A percentile compares a stretch with the other conserved stretches of the same genome.
These are phyloP conservation scores for Saccharomyces pastorianus DNA, from an alignment of 1,139 yeast species.

Conservation along the genomic window DNA sequence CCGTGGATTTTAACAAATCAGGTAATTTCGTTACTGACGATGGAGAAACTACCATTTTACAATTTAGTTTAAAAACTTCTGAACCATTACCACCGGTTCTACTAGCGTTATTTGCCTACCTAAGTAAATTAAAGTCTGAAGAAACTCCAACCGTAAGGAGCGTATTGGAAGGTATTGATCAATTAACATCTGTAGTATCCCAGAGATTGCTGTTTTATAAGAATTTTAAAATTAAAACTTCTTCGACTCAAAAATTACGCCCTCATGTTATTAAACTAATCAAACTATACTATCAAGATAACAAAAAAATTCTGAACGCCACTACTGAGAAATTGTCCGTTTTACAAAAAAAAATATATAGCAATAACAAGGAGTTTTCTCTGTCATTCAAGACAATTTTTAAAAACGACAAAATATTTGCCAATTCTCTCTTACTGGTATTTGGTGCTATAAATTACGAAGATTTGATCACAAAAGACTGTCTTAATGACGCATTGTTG, in stretches of 20 bases:
- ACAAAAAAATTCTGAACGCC: slow-evolving; percentile 40
- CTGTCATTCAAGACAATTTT: slow-evolving; percentile 48
- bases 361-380: slow-evolving; percentile 33
- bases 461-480: slow-evolving; percentile 39
- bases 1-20: slow-evolving; percentile 18
- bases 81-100: slow-evolving; percentile 26
- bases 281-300: slow-evolving; percentile 38
- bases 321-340: slow-evolving; percentile 43
- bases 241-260: slow-evolving; percentile 7
- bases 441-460: slow-evolving; percentile 53
- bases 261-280: slow-evolving; percentile 28
- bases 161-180: slow-evolving; percentile 34
- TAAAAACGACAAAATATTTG: slow-evolving; percentile 48
- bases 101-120: slow-evolving; percentile 27
- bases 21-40: neutral
- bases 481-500: slow-evolving; percentile 53
- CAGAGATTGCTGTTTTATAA: slow-evolving; percentile 35
- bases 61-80: neutral
- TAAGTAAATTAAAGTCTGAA: slow-evolving; percentile 27
- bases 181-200: slow-evolving; percentile 45
- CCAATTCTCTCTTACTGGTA: slow-evolving; percentile 46
- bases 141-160: slow-evolving; percentile 25
- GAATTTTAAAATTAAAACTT: slow-evolving; percentile 11
- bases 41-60: neutral
- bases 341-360: slow-evolving; percentile 44